Evolutionary conservation across 1,284 basidiomycete species (phyloP).

Genomic region (Apiotrichum akiyoshidainum): DNA sequence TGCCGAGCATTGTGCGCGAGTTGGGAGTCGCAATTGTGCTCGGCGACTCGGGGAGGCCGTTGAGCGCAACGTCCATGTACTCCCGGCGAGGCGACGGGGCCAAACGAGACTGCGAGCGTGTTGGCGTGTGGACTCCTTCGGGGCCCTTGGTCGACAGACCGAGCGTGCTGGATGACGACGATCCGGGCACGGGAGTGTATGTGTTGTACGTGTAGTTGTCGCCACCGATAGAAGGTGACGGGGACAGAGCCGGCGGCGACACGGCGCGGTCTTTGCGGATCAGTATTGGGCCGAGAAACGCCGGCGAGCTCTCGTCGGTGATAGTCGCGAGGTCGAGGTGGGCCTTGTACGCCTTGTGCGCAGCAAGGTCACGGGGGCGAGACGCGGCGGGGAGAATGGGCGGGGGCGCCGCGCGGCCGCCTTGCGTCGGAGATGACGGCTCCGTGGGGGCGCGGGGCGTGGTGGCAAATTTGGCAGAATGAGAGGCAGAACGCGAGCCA

Average conservation of each 20-base stretch:
- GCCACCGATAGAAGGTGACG: slow-evolving; percentile 35
- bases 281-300: slow-evolving; percentile 15
- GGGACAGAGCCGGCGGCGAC: slow-evolving; percentile 30
- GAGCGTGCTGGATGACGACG: neutral
- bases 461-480: slow-evolving; percentile 9
- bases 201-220: slow-evolving; percentile 23
- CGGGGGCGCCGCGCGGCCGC: too few species aligned
- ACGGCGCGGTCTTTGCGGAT: slow-evolving; percentile 3
- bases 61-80: slow-evolving; percentile 43
- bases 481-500: too few species aligned
- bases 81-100: slow-evolving; percentile 26
- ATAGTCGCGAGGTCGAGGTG: slow-evolving; percentile 32
- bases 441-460: slow-evolving; percentile 12
- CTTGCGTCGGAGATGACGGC: too few species aligned
- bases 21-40: slow-evolving; percentile 31
- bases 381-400: slow-evolving; percentile 16
- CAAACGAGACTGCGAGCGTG: too few species aligned
- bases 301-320: slow-evolving; percentile 16
- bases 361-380: slow-evolving; percentile 4
- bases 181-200: slow-evolving; percentile 1
- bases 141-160: neutral
- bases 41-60: slow-evolving; percentile 13
- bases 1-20: slow-evolving; percentile 44
- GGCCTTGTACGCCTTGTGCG: slow-evolving; percentile 26
- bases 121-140: neutral